phyloP scores from a whole-genome alignment of 805 yeast species.

The Saturnispora dispora region DNA sequence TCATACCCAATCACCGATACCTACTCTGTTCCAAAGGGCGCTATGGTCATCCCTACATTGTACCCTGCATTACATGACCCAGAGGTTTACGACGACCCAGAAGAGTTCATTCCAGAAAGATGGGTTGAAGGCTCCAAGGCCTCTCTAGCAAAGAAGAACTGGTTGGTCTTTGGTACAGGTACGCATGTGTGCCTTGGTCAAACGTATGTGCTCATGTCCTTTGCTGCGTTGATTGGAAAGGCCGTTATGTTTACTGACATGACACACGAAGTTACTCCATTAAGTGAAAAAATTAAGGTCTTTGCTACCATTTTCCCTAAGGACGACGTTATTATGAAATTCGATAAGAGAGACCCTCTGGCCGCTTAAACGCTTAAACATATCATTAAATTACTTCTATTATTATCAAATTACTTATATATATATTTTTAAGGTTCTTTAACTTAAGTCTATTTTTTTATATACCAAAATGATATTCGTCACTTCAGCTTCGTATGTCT shows the following conservation, averaged over 20 bases:
- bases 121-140: slow-evolving; percentile 80
- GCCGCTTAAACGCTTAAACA: slow-evolving; percentile 8
- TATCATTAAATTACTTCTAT: neutral
- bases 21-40: slow-evolving; percentile 92
- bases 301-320: slow-evolving; percentile 98
- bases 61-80: slow-evolving; percentile 97
- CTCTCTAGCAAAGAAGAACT: slow-evolving; percentile 70
- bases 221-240: slow-evolving; percentile 87
- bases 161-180: slow-evolving; percentile 97
- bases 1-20: slow-evolving; percentile 72
- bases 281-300: slow-evolving; percentile 87
- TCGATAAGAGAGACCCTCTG: slow-evolving; percentile 54
- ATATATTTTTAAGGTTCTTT: neutral
- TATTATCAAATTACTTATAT: neutral
- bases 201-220: slow-evolving; percentile 83
- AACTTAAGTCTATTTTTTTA: neutral
- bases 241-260: slow-evolving; percentile 75
- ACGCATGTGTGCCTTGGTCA: slow-evolving; percentile 96
- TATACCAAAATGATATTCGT: neutral
- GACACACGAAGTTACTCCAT: slow-evolving; percentile 71
- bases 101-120: slow-evolving; percentile 90
- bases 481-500: neutral
- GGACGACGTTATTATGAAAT: slow-evolving; percentile 81
- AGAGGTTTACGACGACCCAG: slow-evolving; percentile 92
- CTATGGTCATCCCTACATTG: slow-evolving; percentile 92